These are phyloP conservation scores for Dioszegia hungarica DNA, from an alignment of 768 basidiomycete species.

Conservation along the genomic window DNA sequence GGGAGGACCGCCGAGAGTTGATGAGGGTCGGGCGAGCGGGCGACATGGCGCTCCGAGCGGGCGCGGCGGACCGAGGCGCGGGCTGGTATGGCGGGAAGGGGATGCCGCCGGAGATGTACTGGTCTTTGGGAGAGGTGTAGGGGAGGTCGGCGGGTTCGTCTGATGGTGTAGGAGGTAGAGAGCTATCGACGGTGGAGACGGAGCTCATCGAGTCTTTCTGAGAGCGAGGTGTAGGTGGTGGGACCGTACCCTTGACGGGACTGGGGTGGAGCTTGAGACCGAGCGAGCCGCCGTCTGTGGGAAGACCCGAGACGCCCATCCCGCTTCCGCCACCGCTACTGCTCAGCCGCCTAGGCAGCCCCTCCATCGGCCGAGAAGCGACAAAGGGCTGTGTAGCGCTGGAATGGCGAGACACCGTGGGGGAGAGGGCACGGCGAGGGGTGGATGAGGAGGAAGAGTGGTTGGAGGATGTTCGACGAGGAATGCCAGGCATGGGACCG, in stretches of 20 bases:
- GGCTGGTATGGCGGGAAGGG: constrained; percentile 24
- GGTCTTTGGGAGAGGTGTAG: background rate
- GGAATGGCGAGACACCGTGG: constrained; percentile 17
- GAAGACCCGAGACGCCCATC: constrained; percentile 10
- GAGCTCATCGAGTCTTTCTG: constrained; percentile 36
- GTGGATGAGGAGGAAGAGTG: constrained; percentile 16
- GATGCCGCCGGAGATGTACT: background rate
- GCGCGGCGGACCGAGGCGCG: background rate
- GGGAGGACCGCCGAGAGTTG: constrained; percentile 15
- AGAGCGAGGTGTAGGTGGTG: background rate
- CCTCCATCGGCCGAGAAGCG: constrained; percentile 31
- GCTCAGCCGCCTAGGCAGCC: constrained; percentile 24
- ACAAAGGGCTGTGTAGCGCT: constrained; percentile 20
- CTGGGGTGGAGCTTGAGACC: constrained; percentile 34
- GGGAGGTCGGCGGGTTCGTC: constrained; percentile 19
- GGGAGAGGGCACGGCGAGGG: constrained; percentile 24
- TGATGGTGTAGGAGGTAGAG: constrained; percentile 31
- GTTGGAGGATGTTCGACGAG: constrained; percentile 33
- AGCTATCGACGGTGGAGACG: constrained; percentile 31
- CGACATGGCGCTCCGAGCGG: constrained; percentile 9
- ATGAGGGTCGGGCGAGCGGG: constrained; percentile 16
- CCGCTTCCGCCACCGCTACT: background rate
- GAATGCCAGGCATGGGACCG: constrained; percentile 42
- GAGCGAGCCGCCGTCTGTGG: constrained; percentile 22
- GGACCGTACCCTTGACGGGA: constrained; percentile 18